Evolutionary conservation across 2,329 filamentous ascomycete species (phyloP), one percentile per base, ranked within the genome.

Genomic region (Cytospora leucostoma): DNA sequence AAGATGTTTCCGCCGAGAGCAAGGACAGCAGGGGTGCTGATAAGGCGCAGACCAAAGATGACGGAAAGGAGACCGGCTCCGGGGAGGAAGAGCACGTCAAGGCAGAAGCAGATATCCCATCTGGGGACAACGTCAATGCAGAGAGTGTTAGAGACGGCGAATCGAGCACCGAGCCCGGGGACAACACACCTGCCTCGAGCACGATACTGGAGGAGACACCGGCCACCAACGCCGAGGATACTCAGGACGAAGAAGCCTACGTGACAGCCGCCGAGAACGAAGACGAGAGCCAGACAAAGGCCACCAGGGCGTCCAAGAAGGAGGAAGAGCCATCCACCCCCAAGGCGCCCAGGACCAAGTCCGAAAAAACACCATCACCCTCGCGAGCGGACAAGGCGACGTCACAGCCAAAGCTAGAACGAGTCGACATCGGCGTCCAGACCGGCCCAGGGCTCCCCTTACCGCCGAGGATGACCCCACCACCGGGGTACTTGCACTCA

Each of bases 101-200:
- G 52, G 74, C 73, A 51, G 74, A 77, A 61, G 74, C 73, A 51
- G 74, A 77, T 60, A 62, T 72, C 17, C 67, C 66, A 5, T 71
- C 59, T 15, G 40, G 49, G 1, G 54, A 56, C 12, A 55, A 59
- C 35, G 40, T 38, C 13, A 40, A n/a, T 33, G 52, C 52, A 32
- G 59, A 38, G 8, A 34, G 12, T 11, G 19, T 21, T 38, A 53
- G 38, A 4, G 53, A 59, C 8, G 44, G 52, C 12, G 54, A 49
- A 27, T 44, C 55, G 32, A 58, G 70, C 63, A 67, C 56, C 40
- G 66, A 68, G 34, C 40, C 34, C 34, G 58, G 62, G 19, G 56
- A 65, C 35, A 71, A 52, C 64, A 68, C 21, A 64, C 67, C 52
- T n/a, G 47, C 47, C 62, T 67, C 38, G 61, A 67, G 37, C 65